A percentile compares a stretch with the other conserved stretches of the same genome.
Conservation (phyloP, 2,329 filamentous ascomycete species). For the Zymoseptoria tritici region DNA sequence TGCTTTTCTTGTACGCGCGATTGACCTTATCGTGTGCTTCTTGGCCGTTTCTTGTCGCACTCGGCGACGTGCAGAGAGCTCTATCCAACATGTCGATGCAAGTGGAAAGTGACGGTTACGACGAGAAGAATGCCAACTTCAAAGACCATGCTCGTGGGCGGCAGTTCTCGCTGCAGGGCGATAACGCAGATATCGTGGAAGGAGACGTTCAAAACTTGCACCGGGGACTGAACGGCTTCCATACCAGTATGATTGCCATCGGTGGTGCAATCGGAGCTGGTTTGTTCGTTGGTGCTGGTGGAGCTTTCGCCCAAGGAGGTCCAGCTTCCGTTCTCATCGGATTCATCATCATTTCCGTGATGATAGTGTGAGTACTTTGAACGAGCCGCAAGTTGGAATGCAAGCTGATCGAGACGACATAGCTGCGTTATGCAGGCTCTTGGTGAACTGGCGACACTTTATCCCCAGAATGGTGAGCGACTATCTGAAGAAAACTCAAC, state of each 20-base stretch:
- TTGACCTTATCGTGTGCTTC: no score
- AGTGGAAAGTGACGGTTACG: not conserved
- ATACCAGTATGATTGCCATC: conserved; percentile 34
- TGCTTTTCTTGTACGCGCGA: no score
- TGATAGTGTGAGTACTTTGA: conserved; percentile 9
- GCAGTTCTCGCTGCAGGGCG: conserved; percentile 11
- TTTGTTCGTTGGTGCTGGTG: conserved; percentile 46
- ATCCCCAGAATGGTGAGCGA: conserved; percentile 28
- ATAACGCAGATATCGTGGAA: conserved; percentile 9
- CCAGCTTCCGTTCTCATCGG: conserved; percentile 42
- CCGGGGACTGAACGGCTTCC: conserved; percentile 25
- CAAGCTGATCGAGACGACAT: no score
- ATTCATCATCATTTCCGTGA: conserved; percentile 34
- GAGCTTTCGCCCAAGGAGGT: conserved; percentile 41
- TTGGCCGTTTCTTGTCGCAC: no score
- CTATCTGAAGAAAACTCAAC: no score
- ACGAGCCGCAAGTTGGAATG: no score
- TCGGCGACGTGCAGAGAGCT: not conserved
- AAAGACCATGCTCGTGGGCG: conserved; percentile 11
- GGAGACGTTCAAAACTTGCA: conserved; percentile 21
- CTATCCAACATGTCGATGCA: not conserved
- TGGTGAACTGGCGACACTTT: conserved; percentile 29
- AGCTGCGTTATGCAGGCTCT: conserved; percentile 31
- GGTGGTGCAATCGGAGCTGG: conserved; percentile 42
- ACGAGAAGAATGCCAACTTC: conserved; percentile 4